Percentiles rank a stretch among this genome's conserved stretches.
Evolutionary conservation across 306 rosid species (phyloP).

Genomic region (Abrus precatorius): DNA sequence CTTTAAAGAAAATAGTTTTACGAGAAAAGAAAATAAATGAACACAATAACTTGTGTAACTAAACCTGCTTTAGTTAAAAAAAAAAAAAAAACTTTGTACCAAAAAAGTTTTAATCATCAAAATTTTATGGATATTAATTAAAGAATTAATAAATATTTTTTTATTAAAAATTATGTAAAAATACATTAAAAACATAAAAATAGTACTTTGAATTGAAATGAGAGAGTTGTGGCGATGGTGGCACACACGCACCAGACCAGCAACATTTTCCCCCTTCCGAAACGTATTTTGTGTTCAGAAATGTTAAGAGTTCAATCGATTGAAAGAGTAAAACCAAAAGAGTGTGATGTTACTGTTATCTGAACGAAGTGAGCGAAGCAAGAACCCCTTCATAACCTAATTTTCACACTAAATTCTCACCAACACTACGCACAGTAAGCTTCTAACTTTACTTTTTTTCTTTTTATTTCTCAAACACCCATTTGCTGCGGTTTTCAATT

Average conservation of each 20-base stretch:
- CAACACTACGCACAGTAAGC: slow-evolving; percentile 20
- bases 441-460: slow-evolving; percentile 1
- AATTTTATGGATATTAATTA: too few species aligned
- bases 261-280: background rate
- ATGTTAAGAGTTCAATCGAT: background rate
- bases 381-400: slow-evolving; percentile 5
- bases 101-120: too few species aligned
- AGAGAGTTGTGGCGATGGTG: background rate
- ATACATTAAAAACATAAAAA: too few species aligned
- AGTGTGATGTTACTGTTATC: background rate
- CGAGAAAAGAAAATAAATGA: too few species aligned
- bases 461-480: slow-evolving; percentile 16
- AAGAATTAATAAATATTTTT: too few species aligned
- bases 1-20: too few species aligned
- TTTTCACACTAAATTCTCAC: background rate
- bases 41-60: too few species aligned
- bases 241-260: too few species aligned
- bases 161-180: too few species aligned
- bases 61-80: too few species aligned
- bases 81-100: too few species aligned
- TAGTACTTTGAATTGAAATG: background rate
- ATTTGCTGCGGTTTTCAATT: background rate
- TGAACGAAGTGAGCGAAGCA: background rate
- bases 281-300: background rate
- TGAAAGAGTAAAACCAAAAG: background rate